phyloP scores from a whole-genome alignment of 257 asterid species.

The Solanum virginianum region DNA sequence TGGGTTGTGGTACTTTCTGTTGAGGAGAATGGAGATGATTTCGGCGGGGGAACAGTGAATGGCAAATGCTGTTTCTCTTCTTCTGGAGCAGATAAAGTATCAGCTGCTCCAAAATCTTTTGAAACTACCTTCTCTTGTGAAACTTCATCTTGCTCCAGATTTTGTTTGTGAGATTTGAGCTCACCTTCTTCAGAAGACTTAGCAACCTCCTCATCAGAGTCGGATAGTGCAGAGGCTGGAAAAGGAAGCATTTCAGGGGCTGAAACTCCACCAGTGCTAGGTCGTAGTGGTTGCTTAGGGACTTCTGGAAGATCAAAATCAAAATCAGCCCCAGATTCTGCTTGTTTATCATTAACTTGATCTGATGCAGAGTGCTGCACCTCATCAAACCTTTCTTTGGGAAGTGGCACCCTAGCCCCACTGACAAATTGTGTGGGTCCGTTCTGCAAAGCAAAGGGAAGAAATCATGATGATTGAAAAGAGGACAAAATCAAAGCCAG shows the following conservation, averaged over 20 bases:
- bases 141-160: constrained; percentile 12
- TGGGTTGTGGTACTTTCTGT: constrained; percentile 9
- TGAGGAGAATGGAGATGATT: constrained; percentile 15
- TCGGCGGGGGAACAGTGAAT: constrained; percentile 40
- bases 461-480: not conserved
- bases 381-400: constrained; percentile 42
- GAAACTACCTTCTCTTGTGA: not conserved
- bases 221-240: constrained; percentile 70
- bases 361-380: constrained; percentile 19
- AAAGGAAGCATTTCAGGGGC: constrained; percentile 82
- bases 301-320: constrained; percentile 80
- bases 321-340: constrained; percentile 50
- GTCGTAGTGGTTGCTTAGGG: constrained; percentile 51
- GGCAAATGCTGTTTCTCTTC: constrained; percentile 6
- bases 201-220: constrained; percentile 32
- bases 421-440: constrained; percentile 64
- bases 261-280: constrained; percentile 26
- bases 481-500: not conserved
- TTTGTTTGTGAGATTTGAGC: constrained; percentile 2
- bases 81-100: not conserved
- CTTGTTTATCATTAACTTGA: constrained; percentile 20
- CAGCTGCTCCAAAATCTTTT: not conserved
- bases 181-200: constrained; percentile 10
- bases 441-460: constrained; percentile 32
- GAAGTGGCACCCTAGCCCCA: constrained; percentile 57